phyloP scores from a whole-genome alignment of 2,329 filamentous ascomycete species.

The Trichoderma afroharzianum region DNA sequence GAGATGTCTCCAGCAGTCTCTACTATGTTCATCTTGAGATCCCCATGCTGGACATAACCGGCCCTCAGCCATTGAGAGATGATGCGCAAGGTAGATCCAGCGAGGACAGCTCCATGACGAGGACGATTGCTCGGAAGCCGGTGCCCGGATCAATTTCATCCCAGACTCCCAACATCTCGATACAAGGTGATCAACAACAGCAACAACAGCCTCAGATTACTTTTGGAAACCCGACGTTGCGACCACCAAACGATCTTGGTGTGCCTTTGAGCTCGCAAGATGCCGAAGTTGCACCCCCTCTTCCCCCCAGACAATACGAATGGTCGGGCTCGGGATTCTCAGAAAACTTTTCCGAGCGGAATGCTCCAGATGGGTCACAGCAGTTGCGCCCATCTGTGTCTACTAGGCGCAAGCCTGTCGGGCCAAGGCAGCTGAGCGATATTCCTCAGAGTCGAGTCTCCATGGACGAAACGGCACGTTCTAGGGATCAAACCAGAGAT shows the following conservation, averaged over 20 bases:
- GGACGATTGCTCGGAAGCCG: conserved; percentile 52
- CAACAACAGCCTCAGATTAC: neutral
- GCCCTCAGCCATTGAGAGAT: conserved; percentile 25
- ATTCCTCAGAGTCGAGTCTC: neutral
- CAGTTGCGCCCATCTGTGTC: conserved; percentile 21
- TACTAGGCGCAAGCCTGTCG: conserved; percentile 29
- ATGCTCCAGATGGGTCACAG: conserved; percentile 16
- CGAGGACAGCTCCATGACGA: conserved; percentile 39
- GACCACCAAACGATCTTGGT: conserved; percentile 15
- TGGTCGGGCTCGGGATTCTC: conserved; percentile 17
- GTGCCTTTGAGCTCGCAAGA: conserved; percentile 23
- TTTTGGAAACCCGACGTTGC: neutral
- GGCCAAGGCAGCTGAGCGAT: conserved; percentile 22
- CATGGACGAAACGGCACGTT: neutral
- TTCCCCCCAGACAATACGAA: conserved; percentile 15
- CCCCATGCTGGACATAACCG: conserved; percentile 51
- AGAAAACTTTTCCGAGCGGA: neutral
- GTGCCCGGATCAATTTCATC: conserved; percentile 37
- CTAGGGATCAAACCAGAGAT: neutral
- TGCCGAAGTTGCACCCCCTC: conserved; percentile 17
- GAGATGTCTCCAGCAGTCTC: conserved; percentile 81
- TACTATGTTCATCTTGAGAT: conserved; percentile 78
- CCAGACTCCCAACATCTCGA: conserved; percentile 26
- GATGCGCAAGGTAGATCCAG: conserved; percentile 40
- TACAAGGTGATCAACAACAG: conserved; percentile 6